Base-by-base conservation (phyloP, 2,329 filamentous ascomycete genomes). In the Escovopsis sp. region DNA sequence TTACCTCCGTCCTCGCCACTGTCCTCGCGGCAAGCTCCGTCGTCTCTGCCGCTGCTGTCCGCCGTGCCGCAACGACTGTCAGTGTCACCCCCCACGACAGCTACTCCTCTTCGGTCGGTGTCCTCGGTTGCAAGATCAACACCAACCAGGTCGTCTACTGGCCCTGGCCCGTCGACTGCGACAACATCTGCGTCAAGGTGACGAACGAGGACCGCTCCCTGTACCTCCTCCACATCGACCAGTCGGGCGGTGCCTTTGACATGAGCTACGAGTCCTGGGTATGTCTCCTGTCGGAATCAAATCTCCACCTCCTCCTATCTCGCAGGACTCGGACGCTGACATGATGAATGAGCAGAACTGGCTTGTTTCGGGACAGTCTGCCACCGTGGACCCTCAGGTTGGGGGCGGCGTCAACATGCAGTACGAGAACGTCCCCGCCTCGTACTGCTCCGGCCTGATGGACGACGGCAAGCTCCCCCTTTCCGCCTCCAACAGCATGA, bases 91-190 rank as follows among this genome's bases (percentile, higher is more conserved):
- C 74, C 27, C 74, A 78, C 52, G 69, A 68, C 47, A 57, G 61
- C 50, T 78, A 67, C 61, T 72, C 69, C 2, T 74, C 70, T 13
- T 74, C 71, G 7, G 57, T 75, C 44, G 74, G 74, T 39, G 73
- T 76, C 5, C 57, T 74, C 5, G 74, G 74, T 39, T 77, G 74
- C 67, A 72, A 75, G 57, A 66, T 78, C 56, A 57, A 77, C 60
- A 74, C 67, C 47, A 70, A 77, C 63, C 71, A 72, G 33, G 65
- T 77, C 39, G 74, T 74, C 46, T 78, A 78, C 65, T 78, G 72
- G 71, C 74, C 74, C 8, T 53, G 51, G 29, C 54, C 62, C 7
- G 62, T 72, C 39, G 63, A 64, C 60, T 78, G 74, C 62, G 59
- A 67, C 59, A 64, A 71, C 54, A 64, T 77, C 50, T 78, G 74